Evolutionary conservation across 1,284 basidiomycete genomes (phyloP).

Genomic region (Naganishia albida): DNA sequence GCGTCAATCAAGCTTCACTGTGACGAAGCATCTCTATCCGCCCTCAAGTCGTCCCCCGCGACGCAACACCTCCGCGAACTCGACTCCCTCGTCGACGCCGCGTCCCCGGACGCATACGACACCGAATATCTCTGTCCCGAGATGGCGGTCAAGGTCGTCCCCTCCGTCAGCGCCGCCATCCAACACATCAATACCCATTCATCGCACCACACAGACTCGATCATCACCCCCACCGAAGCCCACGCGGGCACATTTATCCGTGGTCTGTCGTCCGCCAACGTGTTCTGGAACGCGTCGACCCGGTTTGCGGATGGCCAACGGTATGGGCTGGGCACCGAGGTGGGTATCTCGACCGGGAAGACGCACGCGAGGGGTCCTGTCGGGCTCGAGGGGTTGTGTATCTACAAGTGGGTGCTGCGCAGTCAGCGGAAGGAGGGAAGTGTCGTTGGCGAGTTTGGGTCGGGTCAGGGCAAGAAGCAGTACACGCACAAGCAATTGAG

Average conservation of each 20-base stretch:
- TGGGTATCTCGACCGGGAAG: conserved; percentile 93
- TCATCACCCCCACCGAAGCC: conserved; percentile 76
- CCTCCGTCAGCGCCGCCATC: conserved; percentile 73
- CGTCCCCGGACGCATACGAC: conserved; percentile 67
- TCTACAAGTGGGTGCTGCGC: conserved; percentile 88
- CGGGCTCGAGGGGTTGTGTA: conserved; percentile 89
- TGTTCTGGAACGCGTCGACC: conserved; percentile 91
- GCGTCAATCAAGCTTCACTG: conserved; percentile 76
- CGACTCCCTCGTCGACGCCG: conserved; percentile 59
- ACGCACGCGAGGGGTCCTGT: conserved; percentile 97
- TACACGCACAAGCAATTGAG: conserved; percentile 67
- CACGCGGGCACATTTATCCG: conserved; percentile 75
- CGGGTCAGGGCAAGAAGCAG: conserved; percentile 67
- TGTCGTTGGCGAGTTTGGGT: conserved; percentile 75
- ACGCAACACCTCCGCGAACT: conserved; percentile 50
- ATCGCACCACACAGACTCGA: conserved; percentile 92
- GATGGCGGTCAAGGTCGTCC: conserved; percentile 74
- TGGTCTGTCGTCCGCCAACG: conserved; percentile 87
- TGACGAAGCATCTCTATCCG: conserved; percentile 67
- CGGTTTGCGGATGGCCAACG: conserved; percentile 96
- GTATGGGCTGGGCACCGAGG: conserved; percentile 96
- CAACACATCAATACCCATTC: conserved; percentile 88
- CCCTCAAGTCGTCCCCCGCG: conserved; percentile 49
- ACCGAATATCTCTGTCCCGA: conserved; percentile 87
- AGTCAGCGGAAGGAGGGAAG: conserved; percentile 73